Evolutionary conservation across 352 stramenopile species (phyloP), one percentile per base, ranked within the genome.

Genomic region (Peronosclerospora sorghi): DNA sequence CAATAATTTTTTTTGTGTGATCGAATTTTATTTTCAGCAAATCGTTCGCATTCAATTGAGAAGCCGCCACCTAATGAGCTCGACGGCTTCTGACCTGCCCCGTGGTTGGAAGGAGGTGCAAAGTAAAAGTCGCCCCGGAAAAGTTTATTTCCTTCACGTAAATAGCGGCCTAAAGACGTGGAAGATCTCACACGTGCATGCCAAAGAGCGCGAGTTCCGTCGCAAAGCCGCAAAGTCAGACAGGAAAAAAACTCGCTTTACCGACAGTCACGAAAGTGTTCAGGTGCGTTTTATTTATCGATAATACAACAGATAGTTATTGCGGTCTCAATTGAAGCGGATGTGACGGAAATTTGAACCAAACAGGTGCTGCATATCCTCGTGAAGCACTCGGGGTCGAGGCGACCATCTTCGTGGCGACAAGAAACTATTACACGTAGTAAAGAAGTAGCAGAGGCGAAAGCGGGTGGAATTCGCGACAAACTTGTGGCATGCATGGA

Each of bases 121-220:
- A 60, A 95, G 80, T 62, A 95, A 92, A 60, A 91, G 76, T 27
- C 74, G 81, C 8, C 80, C 80, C 4, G 83, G 63, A 3, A 83
- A 87, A 40, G 73, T 80, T 29, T 94, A 93, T 59, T 94, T 75
- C 51, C 49, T 93, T 40, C 81, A 92, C 60, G 38, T 78, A 20
- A 88, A 88, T 59, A 85, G 61, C 19, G 79, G 79, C 23, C 73
- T 89, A 58, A 92, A 92, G 62, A 92, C 79, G 9, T 92, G 79
- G 76, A 92, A 92, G 52, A 54, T 89, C 20, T 68, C 79, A 36
- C 74, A 92, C 41, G 75, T 92, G 35, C 73, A 86, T 47, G 71
- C 72, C 35, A 87, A 89, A 54, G 74, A 89, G 54, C 70, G 72
- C 45, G 74, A 90, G 62, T 62, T 81, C 24, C 67, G 77, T 10